A percentile compares a stretch with the other conserved stretches of the same genome.
These are phyloP conservation scores for Manihot esculenta DNA, from an alignment of 441 rosid species.

Conservation along the genomic window DNA sequence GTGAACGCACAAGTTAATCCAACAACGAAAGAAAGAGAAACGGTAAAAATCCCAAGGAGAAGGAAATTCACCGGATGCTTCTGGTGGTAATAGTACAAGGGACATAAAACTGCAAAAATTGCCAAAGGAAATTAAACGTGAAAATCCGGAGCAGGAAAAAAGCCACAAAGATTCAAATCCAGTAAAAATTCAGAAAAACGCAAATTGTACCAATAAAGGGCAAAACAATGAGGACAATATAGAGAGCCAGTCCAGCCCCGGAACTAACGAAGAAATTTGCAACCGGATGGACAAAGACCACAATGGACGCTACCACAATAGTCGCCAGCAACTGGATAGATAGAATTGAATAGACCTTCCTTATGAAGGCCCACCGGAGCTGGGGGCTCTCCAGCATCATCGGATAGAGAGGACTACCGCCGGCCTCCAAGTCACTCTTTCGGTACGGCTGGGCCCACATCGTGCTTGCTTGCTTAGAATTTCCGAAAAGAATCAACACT, in stretches of 20 bases:
- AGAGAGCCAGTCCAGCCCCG: slow-evolving; percentile 65
- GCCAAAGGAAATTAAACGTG: neutral
- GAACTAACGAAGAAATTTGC: slow-evolving; percentile 61
- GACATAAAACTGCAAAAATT: slow-evolving; percentile 57
- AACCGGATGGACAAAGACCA: slow-evolving; percentile 66
- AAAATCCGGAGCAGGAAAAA: neutral
- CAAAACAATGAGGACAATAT: slow-evolving; percentile 64
- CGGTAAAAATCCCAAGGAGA: slow-evolving; percentile 71
- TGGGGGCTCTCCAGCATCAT: slow-evolving; percentile 77
- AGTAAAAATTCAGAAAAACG: neutral
- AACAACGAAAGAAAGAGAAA: slow-evolving; percentile 62
- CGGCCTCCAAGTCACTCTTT: slow-evolving; percentile 62
- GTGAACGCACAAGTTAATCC: slow-evolving; percentile 88
- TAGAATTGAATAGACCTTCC: slow-evolving; percentile 75
- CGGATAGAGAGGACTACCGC: slow-evolving; percentile 64
- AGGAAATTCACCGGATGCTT: slow-evolving; percentile 89
- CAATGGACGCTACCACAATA: slow-evolving; percentile 72
- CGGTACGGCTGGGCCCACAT: slow-evolving; percentile 58
- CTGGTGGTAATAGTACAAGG: slow-evolving; percentile 79
- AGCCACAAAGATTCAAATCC: neutral
- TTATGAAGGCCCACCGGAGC: slow-evolving; percentile 83
- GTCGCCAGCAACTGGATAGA: slow-evolving; percentile 68
- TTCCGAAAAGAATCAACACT: too few relatives aligned
- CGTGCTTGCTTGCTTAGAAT: neutral
- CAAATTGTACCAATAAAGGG: slow-evolving; percentile 60